Evolutionary conservation across 2,329 filamentous ascomycete genomes (phyloP).

Genomic region (Fusarium sp.): DNA sequence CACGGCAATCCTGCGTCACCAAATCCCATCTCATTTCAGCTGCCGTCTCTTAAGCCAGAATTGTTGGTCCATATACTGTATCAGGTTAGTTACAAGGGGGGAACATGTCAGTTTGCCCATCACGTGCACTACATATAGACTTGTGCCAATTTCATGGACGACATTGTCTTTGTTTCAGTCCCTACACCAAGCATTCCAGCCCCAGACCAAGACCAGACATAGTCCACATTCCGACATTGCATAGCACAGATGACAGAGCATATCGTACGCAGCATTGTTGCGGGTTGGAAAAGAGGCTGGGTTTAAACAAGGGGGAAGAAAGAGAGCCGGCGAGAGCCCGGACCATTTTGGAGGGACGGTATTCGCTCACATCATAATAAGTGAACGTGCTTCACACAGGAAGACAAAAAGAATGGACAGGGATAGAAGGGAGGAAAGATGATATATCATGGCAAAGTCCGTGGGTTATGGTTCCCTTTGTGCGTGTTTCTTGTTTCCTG

Average conservation of each 20-base stretch:
- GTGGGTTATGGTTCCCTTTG: conserved; percentile 32
- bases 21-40: conserved; percentile 22
- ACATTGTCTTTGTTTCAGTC: conserved; percentile 54
- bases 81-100: conserved; percentile 5
- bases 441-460: conserved; percentile 40
- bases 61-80: conserved; percentile 22
- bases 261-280: conserved; percentile 48
- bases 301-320: conserved; percentile 25
- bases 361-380: conserved; percentile 27
- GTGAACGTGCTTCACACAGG: conserved; percentile 10
- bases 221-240: conserved; percentile 34
- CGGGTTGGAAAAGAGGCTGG: conserved; percentile 48
- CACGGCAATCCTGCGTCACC: conserved; percentile 15
- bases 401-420: conserved; percentile 26
- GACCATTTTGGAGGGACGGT: conserved; percentile 28
- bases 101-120: conserved; percentile 26
- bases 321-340: conserved; percentile 22
- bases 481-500: conserved; percentile 21
- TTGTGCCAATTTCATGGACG: conserved; percentile 42
- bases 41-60: conserved; percentile 18
- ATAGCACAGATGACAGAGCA: neutral
- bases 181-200: conserved; percentile 49
- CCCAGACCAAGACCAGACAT: conserved; percentile 27
- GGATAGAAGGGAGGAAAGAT: conserved; percentile 33
- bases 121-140: conserved; percentile 40